Percentiles rank a stretch among this genome's conserved stretches.
These are phyloP conservation scores for Phylloporus rhodoxanthus DNA, from an alignment of 768 basidiomycete species.

Conservation along the genomic window DNA sequence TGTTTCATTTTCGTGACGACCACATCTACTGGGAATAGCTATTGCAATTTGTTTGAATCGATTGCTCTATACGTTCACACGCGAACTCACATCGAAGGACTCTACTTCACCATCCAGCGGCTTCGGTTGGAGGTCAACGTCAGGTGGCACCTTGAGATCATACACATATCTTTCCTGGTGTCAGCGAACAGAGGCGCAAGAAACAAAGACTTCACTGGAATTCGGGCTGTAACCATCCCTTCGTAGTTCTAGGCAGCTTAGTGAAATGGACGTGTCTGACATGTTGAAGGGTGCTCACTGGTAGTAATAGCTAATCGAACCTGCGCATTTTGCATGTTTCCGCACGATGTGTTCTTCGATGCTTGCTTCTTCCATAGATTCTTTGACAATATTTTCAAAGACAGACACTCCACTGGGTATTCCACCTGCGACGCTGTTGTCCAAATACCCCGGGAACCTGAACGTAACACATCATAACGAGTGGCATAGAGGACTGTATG, in stretches of 20 bases:
- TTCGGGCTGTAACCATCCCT: constrained; percentile 77
- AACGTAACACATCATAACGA: background rate
- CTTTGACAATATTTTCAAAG: constrained; percentile 78
- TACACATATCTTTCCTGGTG: constrained; percentile 65
- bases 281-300: constrained; percentile 36
- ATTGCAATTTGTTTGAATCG: background rate
- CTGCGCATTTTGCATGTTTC: constrained; percentile 52
- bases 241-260: constrained; percentile 16
- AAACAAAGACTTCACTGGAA: constrained; percentile 51
- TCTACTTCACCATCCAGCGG: constrained; percentile 94
- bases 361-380: constrained; percentile 91
- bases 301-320: constrained; percentile 79
- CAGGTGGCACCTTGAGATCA: constrained; percentile 66
- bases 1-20: constrained; percentile 59
- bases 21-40: constrained; percentile 64
- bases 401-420: constrained; percentile 73
- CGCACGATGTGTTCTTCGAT: constrained; percentile 61
- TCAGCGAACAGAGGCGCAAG: background rate
- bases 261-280: background rate
- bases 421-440: constrained; percentile 91
- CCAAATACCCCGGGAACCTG: constrained; percentile 81
- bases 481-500: background rate
- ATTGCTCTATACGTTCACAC: background rate
- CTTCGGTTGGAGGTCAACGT: constrained; percentile 51
- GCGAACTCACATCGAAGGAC: constrained; percentile 66